phyloP scores from a whole-genome alignment of 2,329 filamentous ascomycete genomes.

The Fusarium annulatum region DNA sequence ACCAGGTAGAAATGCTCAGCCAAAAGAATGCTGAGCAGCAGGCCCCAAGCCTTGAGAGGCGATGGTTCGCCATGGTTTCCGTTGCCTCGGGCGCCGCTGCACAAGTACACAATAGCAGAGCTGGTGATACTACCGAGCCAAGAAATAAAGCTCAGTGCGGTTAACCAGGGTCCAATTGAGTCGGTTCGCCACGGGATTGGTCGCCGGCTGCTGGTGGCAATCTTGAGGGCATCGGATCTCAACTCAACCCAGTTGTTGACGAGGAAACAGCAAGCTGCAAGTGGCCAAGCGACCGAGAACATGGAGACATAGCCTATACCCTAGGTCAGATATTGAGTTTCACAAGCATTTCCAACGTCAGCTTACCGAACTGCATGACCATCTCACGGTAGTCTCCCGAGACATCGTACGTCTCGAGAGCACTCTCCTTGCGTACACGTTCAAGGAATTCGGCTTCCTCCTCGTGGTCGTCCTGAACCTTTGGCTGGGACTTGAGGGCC shows the following conservation, averaged over 20 bases:
- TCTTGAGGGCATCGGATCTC: constrained; percentile 93
- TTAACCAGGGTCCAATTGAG: constrained; percentile 93
- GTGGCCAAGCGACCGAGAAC: constrained; percentile 93
- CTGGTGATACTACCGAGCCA: constrained; percentile 94
- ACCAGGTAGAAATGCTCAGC: constrained; percentile 92
- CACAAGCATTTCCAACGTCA: background rate
- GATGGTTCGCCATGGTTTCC: constrained; percentile 74
- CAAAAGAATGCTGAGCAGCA: constrained; percentile 84
- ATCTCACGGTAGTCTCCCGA: constrained; percentile 92
- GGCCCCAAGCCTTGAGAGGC: constrained; percentile 80
- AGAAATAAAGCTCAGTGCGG: constrained; percentile 86
- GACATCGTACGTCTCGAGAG: constrained; percentile 88
- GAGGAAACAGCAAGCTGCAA: constrained; percentile 89
- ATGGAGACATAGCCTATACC: constrained; percentile 81
- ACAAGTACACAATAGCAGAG: constrained; percentile 89
- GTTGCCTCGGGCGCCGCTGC: constrained; percentile 72
- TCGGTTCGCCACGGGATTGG: constrained; percentile 91
- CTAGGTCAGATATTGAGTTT: constrained; percentile 5
- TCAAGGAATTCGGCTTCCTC: constrained; percentile 85
- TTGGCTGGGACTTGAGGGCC: constrained; percentile 72
- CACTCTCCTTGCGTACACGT: constrained; percentile 84
- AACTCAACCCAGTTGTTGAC: constrained; percentile 97
- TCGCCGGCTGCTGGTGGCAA: constrained; percentile 87
- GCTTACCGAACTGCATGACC: constrained; percentile 79
- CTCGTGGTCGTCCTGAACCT: constrained; percentile 68